Conservation (phyloP, 805 yeast genomes). For the Pichia nakasei region DNA sequence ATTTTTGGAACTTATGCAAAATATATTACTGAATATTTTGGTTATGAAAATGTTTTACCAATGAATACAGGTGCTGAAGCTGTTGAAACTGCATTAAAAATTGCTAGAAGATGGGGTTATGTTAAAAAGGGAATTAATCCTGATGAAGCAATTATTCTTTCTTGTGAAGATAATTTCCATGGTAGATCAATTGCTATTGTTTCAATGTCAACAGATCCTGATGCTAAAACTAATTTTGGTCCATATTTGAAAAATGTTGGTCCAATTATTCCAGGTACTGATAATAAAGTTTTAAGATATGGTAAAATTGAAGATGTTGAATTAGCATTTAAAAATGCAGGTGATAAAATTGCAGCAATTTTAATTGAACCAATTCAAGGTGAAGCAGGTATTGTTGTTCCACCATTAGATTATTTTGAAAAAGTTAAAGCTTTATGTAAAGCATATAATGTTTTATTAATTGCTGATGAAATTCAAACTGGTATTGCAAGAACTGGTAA, state of each 20-base stretch:
- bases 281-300: constrained; percentile 58
- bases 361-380: constrained; percentile 95
- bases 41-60: constrained; percentile 88
- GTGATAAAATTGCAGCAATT: constrained; percentile 85
- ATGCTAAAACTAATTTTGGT: constrained; percentile 81
- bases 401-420: constrained; percentile 72
- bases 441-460: constrained; percentile 76
- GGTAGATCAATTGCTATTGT: constrained; percentile 94
- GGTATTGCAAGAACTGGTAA: constrained; percentile 97
- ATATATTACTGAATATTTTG: constrained; percentile 78
- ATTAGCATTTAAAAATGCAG: constrained; percentile 69
- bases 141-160: constrained; percentile 77
- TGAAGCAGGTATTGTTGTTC: constrained; percentile 96
- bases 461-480: constrained; percentile 96
- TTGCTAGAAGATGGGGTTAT: constrained; percentile 98
- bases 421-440: constrained; percentile 68
- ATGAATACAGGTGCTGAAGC: constrained; percentile 99
- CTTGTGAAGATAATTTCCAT: constrained; percentile 88
- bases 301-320: constrained; percentile 84
- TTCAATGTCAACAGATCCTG: constrained; percentile 90
- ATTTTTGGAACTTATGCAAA: constrained; percentile 82
- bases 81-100: constrained; percentile 87
- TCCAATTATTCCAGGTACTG: constrained; percentile 72
- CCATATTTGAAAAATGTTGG: constrained; percentile 83
- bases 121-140: constrained; percentile 73